These are phyloP conservation scores for Caryopteris hybrid DNA, from an alignment of 305 asterid species.

Conservation along the genomic window DNA sequence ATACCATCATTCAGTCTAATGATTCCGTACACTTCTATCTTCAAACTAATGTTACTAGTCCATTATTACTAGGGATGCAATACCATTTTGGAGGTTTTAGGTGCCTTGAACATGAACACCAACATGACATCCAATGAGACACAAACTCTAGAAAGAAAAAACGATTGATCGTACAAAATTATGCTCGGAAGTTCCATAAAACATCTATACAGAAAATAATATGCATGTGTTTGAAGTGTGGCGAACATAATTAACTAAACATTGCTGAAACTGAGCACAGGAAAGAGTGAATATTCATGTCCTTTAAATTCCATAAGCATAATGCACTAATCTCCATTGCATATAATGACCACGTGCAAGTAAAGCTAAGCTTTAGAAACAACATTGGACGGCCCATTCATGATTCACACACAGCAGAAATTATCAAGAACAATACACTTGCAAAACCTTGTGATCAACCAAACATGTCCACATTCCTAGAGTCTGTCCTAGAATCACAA, in stretches of 20 bases:
- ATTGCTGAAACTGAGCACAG: not conserved
- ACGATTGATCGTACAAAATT: not conserved
- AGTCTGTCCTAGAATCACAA: not conserved
- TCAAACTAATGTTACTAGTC: not conserved
- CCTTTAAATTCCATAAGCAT: not conserved
- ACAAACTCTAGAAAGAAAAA: not conserved
- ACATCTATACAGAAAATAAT: not conserved
- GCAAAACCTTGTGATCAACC: conserved; percentile 3
- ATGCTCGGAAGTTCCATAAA: not conserved
- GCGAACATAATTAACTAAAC: not conserved
- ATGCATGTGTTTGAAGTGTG: not conserved
- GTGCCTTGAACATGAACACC: not conserved
- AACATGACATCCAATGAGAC: not conserved
- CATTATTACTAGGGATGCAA: not conserved
- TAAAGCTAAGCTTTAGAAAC: not conserved
- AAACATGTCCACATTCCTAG: not conserved
- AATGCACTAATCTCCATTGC: not conserved
- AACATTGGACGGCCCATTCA: not conserved
- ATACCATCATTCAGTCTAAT: not conserved
- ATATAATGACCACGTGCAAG: not conserved
- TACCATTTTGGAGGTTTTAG: not conserved
- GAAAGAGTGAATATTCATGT: not conserved
- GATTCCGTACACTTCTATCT: not conserved
- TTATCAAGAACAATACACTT: not conserved
- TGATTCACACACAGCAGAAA: not conserved